Base-by-base conservation (phyloP, 768 basidiomycete genomes). In the Amanita brunnescens region DNA sequence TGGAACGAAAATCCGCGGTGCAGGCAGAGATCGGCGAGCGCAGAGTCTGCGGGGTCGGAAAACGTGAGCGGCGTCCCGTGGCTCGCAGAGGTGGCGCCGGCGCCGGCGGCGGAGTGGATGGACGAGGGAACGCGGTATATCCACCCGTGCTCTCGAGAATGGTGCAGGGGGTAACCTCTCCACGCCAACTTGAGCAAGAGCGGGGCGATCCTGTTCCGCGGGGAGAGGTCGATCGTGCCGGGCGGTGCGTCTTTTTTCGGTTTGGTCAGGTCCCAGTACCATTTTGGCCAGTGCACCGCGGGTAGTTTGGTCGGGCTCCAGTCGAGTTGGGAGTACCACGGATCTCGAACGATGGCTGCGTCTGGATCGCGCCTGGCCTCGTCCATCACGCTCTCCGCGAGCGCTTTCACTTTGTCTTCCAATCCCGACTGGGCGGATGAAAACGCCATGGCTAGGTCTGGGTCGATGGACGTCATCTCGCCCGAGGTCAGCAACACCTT, bases 101-200 rank as follows among this genome's bases (percentile, higher is more conserved):
- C n/a, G n/a, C n/a, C n/a, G n/a, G n/a, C n/a, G n/a, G n/a, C n/a
- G n/a, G n/a, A n/a, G n/a, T n/a, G n/a, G n/a, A n/a, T n/a, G n/a
- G n/a, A n/a, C n/a, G n/a, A 59, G 5, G 82, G 77, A 2, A 96
- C 86, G 24, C 92, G 86, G 66, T 87, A 97, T 2, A 80, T 79
- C 94, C 94, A 99, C 0, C 91, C 94, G 60, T 94, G 84, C 61
- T 91, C 79, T 37, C 85, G 81, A 5, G 91, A 93, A 63, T 87
- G 72, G 59, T 89, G 82, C 10, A 99, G 74, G 0, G 96, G 92
- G 72, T 82, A 83, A 13, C 80, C 86, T 55, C 81, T 72, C 95
- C 96, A 98, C 0, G 86, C 85, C 5, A 99, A 73, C 3, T 81
- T 83, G 7, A 99, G 75, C 2, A 98, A 80, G 9, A 96, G 70